Base-by-base conservation (phyloP, 1,139 yeast species). In the Nadsonia commutata region DNA sequence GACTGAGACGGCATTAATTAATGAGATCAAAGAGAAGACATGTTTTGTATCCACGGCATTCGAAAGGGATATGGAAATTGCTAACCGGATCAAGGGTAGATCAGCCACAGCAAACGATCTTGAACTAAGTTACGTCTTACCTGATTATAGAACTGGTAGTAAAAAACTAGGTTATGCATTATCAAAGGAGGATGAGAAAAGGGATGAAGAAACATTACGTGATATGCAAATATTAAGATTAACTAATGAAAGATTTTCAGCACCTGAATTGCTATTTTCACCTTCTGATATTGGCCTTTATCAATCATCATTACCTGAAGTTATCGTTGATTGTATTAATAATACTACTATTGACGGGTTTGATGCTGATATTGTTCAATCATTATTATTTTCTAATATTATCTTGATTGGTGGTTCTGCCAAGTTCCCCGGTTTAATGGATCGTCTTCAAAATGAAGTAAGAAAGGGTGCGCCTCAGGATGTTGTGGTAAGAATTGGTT, bases 241-340 rank as follows among this genome's bases (percentile, higher is more conserved):
- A 11, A 71, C 71, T 23, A 96, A 88, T 57, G 98, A 93, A 58
- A 63, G 95, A 44, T 90, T 90, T 58, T 70, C 84, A 2, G 73
- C 83, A 2, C 96, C 98, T 0, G 99, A 93, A 57, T 67, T 85
- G 1, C 67, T 83, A 41, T 88, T 84, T 62, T 84, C 80, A 51
- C 98, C 99, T 0, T 88, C 81, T 50, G 76, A 84, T 43, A 74
- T 94, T 1, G 86, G 86, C 8, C 66, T 88, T 48, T 76, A 74
- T 47, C 76, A 86, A 52, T 76, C 90, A 0, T 86, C 88, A 0
- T 55, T 80, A 2, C 66, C 78, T 1, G 94, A 83, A 53, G 71
- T 90, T 3, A 76, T 84, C 2, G 72, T 80, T 39, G 86, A 83
- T 48, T 68, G 85, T 23, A 67, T 90, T 9, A 69, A 74, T 58